Evolutionary conservation across 2,329 filamentous ascomycete genomes (phyloP), one percentile per base, ranked within the genome.

Genomic region (Myriosclerotinia duriaeana): DNA sequence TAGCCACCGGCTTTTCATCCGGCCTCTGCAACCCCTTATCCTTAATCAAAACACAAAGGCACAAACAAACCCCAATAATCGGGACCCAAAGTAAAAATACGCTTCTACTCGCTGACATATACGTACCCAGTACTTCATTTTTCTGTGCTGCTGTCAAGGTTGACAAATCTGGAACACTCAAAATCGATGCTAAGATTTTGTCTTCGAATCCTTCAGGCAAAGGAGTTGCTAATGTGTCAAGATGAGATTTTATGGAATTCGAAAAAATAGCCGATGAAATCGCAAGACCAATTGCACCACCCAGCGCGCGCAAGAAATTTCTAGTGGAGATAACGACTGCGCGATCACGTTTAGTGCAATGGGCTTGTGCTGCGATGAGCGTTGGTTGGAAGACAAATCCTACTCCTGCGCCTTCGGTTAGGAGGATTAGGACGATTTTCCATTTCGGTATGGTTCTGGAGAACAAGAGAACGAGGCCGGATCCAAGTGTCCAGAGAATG

Each of bases 311-410:
- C 68, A 88, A 80, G 72, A 89, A 89, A 70, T 89, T 89, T 1
- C 87, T 80, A 62, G 84, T 83, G 2, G 84, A 85, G 46, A 87
- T 88, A 26, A 87, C 82, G 1, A 89, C 83, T 0, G 87, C 87
- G 26, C 87, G 80, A 53, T 88, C 82, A 0, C 81, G 76, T 72
- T 85, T 85, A 1, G 80, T 78, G 30, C 80, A 82, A 73, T 88
- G 84, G 0, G 85, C 84, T 72, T 87, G 85, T 17, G 85, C 74
- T 1, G 85, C 86, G 6, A 88, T 80, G 0, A 89, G 78, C 0
- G 80, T 81, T 5, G 79, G 80, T 68, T 82, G 79, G 64, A 81
- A 80, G 34, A 77, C 76, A 67, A 79, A 80, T 1, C 87, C 87
- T 0, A 86, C 77, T 12, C 85, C 85, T 3, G 81, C 72, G 2